Base-by-base conservation (phyloP, 129 eudicot genomes). In the Chrysanthemum lavandulifolium region DNA sequence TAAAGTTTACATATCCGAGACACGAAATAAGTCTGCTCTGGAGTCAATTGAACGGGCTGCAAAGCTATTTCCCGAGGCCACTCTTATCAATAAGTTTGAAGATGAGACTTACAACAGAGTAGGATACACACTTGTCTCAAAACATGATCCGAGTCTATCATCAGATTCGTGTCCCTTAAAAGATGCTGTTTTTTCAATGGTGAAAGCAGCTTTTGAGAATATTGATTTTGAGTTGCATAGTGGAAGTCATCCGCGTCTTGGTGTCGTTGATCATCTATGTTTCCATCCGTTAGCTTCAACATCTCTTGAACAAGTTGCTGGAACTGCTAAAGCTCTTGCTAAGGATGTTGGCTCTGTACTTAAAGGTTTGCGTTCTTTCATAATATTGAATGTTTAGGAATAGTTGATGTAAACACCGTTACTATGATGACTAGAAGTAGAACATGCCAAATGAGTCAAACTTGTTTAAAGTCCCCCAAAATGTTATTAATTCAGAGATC, bases 231-330 rank as follows among this genome's bases (percentile, higher is more conserved):
- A 82, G 33, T 33, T 18, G 73, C 99, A 95, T 68, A 51, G 79
- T 53, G 99, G 99, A 74, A 90, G 71, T 49, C 99, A 95, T 76
- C 97, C 99, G 12, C 82, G 99, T 61, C 94, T 95, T 72, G 99
- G 99, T 62, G 97, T 88, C 19, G 96, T 95, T 65, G 99, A 95
- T 76, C 99, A 95, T 71, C 78, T 90, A 1, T 95, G 99, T 70
- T 95, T 95, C 73, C 94, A 86, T 71, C 97, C 99, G 0, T 76
- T 95, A 57, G 87, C 61, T 68, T 64, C 73, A 3, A 14, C 86
- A 62, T 83, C 91, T 45, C 80, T 95, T 80, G 90, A 95, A n/a
- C 83, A 78, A 69, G 82, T 86, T 50, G 85, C 97, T 2, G 76
- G 16, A 6, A 61, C 79, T 76, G 96, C 96, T 1, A 95, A 73